These are phyloP conservation scores for Beauveria rudraprayagi DNA, from an alignment of 2,329 filamentous ascomycete genomes.

Conservation along the genomic window DNA sequence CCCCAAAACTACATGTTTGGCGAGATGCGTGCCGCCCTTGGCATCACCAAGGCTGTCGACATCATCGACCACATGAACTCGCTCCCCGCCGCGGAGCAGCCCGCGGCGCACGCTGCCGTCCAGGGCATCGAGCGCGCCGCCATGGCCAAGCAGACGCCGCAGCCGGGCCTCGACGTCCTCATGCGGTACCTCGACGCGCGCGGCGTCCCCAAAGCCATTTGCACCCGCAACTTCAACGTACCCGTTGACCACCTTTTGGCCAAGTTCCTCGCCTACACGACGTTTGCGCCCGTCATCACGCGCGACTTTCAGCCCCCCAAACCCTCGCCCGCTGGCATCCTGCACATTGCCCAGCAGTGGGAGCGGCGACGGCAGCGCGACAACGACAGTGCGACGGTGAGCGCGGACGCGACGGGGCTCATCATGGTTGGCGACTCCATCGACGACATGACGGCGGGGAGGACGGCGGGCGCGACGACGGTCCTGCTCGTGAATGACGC, in stretches of 20 bases:
- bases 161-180: slow-evolving; percentile 67
- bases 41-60: slow-evolving; percentile 64
- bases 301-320: slow-evolving; percentile 78
- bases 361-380: slow-evolving; percentile 35
- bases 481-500: slow-evolving; percentile 80
- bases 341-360: slow-evolving; percentile 78
- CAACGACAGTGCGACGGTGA: slow-evolving; percentile 30
- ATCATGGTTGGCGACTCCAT: slow-evolving; percentile 73
- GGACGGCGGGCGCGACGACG: slow-evolving; percentile 75
- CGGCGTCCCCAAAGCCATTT: slow-evolving; percentile 70
- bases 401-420: slow-evolving; percentile 36
- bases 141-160: slow-evolving; percentile 72
- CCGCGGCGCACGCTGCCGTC: slow-evolving; percentile 63
- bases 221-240: slow-evolving; percentile 85
- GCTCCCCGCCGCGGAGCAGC: slow-evolving; percentile 53
- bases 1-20: slow-evolving; percentile 95
- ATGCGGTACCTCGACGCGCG: slow-evolving; percentile 67
- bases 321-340: slow-evolving; percentile 77
- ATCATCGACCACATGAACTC: slow-evolving; percentile 83
- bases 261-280: slow-evolving; percentile 61
- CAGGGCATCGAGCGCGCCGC: slow-evolving; percentile 71
- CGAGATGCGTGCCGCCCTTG: slow-evolving; percentile 71
- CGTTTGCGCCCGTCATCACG: slow-evolving; percentile 75
- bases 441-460: slow-evolving; percentile 88
- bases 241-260: slow-evolving; percentile 67